These are phyloP conservation scores for Cyphellophora europaea DNA, from an alignment of 2,329 filamentous ascomycete species.

Conservation along the genomic window DNA sequence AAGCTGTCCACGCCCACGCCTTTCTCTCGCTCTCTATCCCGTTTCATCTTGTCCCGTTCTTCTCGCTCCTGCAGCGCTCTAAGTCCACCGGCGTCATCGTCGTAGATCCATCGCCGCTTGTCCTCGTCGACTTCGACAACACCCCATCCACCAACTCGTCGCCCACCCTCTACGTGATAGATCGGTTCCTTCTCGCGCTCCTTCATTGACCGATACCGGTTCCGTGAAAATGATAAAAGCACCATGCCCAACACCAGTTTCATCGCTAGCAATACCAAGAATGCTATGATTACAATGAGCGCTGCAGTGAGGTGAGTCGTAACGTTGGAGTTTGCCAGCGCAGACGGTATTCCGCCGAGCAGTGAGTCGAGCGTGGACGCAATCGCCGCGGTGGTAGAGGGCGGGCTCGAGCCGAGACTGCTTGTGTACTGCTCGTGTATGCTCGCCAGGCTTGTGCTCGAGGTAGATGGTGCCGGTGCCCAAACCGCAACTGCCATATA, in stretches of 20 bases:
- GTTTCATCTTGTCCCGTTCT: constrained; percentile 48
- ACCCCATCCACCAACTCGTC: constrained; percentile 71
- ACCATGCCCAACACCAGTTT: constrained; percentile 86
- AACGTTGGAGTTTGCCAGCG: constrained; percentile 31
- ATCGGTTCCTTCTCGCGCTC: constrained; percentile 52
- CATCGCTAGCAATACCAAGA: constrained; percentile 71
- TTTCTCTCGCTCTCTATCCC: constrained; percentile 48
- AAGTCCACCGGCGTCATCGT: constrained; percentile 67
- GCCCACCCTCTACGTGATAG: constrained; percentile 63
- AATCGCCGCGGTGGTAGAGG: constrained; percentile 48
- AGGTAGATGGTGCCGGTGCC: constrained; percentile 43
- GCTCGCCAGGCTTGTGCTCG: constrained; percentile 29
- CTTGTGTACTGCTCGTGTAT: constrained; percentile 41
- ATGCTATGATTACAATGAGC: constrained; percentile 74
- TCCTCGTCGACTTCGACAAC: constrained; percentile 85
- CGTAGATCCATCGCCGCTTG: constrained; percentile 74
- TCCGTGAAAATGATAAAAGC: constrained; percentile 68
- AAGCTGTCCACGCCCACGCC: constrained; percentile 48
- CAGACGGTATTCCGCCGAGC: constrained; percentile 29
- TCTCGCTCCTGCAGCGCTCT: constrained; percentile 54
- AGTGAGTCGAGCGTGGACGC: constrained; percentile 28
- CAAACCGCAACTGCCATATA: constrained; percentile 94
- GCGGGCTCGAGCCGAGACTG: constrained; percentile 54
- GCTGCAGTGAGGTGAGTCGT: constrained; percentile 60
- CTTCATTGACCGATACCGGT: constrained; percentile 75